Evolutionary conservation across 139 green algal genomes (phyloP), one percentile per base, ranked within the genome.

Genomic region (Monoraphidium neglectum): DNA sequence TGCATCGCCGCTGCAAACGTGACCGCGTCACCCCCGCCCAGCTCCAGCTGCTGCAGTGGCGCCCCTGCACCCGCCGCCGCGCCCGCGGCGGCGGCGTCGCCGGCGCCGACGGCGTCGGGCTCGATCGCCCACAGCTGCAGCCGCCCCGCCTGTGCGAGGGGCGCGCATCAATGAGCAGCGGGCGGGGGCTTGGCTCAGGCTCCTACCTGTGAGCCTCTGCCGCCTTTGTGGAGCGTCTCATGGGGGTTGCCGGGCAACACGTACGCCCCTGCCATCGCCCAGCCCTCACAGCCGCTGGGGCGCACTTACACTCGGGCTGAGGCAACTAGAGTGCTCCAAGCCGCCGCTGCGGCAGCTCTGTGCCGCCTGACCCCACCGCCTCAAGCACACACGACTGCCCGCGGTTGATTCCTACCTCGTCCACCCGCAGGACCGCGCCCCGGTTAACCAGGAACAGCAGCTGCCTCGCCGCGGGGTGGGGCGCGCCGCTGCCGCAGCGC

Each of bases 361-460:
- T 37, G 2, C 1, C 32, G 33, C 24, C 3, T 54, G 33, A 1
- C 16, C 36, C 51, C 33, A 16, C 4, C 8, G n/a, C n/a, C 24
- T 46, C 54, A 8, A 63, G 54, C 54, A n/a, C n/a, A n/a, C n/a
- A n/a, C n/a, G n/a, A n/a, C n/a, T 65, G 62, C 30, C 24, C 6
- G 60, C 1, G 1, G 32, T 4, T 35, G 21, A 30, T 18, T 21
- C 64, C 57, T 21, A 81, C 83, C 83, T 86, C 61, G 26, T 77
- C 57, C 21, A 89, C 63, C 26, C 82, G 71, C 35, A 84, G 38
- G 21, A 90, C 23, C 15, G 70, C 67, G 15, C 82, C 85, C 23
- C 78, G 68, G 70, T 88, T 88, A 24, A 53, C 13, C 0, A 86
- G 72, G 70, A 86, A 90, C 4, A 68, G 24, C 30, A 90, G 67